These are phyloP conservation scores for Clonostachys solani DNA, from an alignment of 2,329 filamentous ascomycete species.

Conservation along the genomic window DNA sequence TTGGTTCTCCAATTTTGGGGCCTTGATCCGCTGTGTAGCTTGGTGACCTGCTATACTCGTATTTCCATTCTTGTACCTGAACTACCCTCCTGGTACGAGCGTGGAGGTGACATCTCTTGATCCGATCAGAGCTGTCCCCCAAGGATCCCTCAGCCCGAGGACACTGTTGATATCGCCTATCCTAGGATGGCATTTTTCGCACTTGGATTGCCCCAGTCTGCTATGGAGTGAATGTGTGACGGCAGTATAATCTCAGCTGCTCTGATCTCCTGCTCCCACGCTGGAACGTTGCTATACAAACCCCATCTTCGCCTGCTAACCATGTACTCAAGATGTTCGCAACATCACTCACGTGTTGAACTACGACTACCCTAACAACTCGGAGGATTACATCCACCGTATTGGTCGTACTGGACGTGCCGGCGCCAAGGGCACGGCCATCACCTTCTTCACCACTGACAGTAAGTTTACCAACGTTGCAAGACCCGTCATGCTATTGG, in stretches of 20 bases:
- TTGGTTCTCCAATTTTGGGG: conserved; percentile 76
- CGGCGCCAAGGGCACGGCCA: conserved; percentile 90
- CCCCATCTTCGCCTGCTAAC: conserved; percentile 67
- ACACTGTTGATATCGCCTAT: conserved; percentile 48
- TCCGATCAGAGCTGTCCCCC: conserved; percentile 61
- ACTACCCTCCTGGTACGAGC: conserved; percentile 63
- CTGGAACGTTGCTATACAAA: conserved; percentile 60
- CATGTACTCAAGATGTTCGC: conserved; percentile 85
- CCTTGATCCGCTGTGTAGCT: conserved; percentile 64
- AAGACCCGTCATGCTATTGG: background rate
- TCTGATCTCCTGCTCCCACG: conserved; percentile 16
- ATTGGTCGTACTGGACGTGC: conserved; percentile 95
- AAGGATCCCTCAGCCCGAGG: conserved; percentile 53
- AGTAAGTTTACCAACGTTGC: conserved; percentile 60
- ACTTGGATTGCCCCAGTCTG: conserved; percentile 56
- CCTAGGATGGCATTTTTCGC: conserved; percentile 48
- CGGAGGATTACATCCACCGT: conserved; percentile 97
- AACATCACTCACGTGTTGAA: conserved; percentile 99
- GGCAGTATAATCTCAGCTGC: conserved; percentile 44
- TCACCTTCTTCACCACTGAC: conserved; percentile 98
- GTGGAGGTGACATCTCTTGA: conserved; percentile 78
- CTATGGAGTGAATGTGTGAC: conserved; percentile 47
- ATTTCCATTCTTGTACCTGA: conserved; percentile 69
- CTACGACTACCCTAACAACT: conserved; percentile 99
- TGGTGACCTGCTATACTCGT: conserved; percentile 62